Evolutionary conservation across 2,329 filamentous ascomycete species (phyloP), one percentile per base, ranked within the genome.

Genomic region (Trichoderma brevicompactum): DNA sequence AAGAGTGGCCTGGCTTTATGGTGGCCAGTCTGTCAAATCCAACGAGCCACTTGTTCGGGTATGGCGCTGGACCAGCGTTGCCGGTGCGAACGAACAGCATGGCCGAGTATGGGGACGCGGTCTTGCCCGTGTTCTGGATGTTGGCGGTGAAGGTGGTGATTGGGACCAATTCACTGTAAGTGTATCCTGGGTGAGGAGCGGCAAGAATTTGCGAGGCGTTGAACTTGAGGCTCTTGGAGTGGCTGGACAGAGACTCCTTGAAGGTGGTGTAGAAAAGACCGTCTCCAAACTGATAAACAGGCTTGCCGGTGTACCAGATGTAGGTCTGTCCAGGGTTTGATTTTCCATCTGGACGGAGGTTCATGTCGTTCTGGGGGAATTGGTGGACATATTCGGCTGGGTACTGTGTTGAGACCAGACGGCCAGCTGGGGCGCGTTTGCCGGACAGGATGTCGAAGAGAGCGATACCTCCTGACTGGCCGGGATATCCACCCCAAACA

Each of bases 181-280:
- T 60, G 40, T 65, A 65, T 44, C 28, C 62, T 6, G 62, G 32
- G 41, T 67, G 62, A 13, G 48, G 28, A 7, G 23, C 46, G 6
- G 43, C 36, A 34, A 67, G 46, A 10, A 59, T 28, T 3, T 59
- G 28, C 5, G 66, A 46, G 8, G 44, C 46, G 43, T 65, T 53
- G 40, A 67, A 44, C 59, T 56, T 46, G 62, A 70, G 55, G 5
- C 12, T 38, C 38, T 63, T 54, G 6, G 50, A 23, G 2, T 49
- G 19, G 9, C 44, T 36, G 4, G 36, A 19, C 2, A 65, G n/a
- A 23, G 49, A 19, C 17, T 74, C 71, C 15, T 70, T 69, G 68
- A 87, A 87, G 43, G 73, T 83, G 6, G 85, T 87, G 74, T 87
- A 87, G 70, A 86, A 84, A 65, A 86, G 68, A 0, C 85, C 85